Percentiles rank a stretch among this genome's conserved stretches.
Conservation (phyloP, 2,329 filamentous ascomycete species). For the Aspergillus sp. region DNA sequence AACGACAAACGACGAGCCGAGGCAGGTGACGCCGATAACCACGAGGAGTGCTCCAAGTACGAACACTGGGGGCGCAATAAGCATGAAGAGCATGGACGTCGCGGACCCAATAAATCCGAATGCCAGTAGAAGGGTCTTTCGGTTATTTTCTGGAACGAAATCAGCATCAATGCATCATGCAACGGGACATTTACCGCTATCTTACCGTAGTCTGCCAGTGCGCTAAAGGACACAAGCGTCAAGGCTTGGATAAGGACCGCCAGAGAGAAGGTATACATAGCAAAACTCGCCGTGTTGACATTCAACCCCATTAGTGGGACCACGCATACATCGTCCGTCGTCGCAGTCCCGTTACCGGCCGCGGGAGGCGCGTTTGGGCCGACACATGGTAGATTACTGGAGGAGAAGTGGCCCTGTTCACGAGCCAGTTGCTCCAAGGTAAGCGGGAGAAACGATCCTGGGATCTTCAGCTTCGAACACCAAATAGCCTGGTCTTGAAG, state of each 20-base stretch:
- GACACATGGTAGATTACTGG: constrained; percentile 31
- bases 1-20: constrained; percentile 87
- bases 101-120: constrained; percentile 79
- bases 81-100: constrained; percentile 82
- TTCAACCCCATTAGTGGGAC: constrained; percentile 32
- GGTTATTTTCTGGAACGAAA: constrained; percentile 47
- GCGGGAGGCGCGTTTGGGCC: constrained; percentile 23
- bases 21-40: constrained; percentile 82
- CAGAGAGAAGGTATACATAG: constrained; percentile 74
- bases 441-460: constrained; percentile 88
- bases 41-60: constrained; percentile 76
- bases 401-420: constrained; percentile 79
- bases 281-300: constrained; percentile 41
- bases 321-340: constrained; percentile 31
- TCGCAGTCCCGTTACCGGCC: constrained; percentile 15
- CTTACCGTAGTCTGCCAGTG: constrained; percentile 74
- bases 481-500: background rate
- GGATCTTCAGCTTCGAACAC: background rate
- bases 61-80: constrained; percentile 72
- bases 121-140: constrained; percentile 76
- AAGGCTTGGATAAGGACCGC: constrained; percentile 83
- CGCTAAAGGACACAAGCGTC: constrained; percentile 70
- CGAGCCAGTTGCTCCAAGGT: constrained; percentile 87
- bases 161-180: background rate
- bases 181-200: background rate